A percentile compares a stretch with the other conserved stretches of the same genome.
Evolutionary conservation across 805 yeast species (phyloP).

Genomic region (Schizosaccharomyces cryophilus): DNA sequence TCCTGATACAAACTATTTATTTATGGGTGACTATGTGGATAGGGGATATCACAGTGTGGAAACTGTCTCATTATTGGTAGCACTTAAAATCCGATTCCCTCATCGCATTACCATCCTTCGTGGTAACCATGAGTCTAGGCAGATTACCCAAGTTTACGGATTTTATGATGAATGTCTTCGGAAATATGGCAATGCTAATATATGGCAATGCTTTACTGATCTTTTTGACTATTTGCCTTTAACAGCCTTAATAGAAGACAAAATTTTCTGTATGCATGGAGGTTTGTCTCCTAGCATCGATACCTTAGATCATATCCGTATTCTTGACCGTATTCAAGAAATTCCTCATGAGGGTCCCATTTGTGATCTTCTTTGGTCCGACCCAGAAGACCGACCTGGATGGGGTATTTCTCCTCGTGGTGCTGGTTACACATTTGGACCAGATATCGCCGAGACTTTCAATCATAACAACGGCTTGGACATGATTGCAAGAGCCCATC

Average conservation of each 20-base stretch:
- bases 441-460: constrained; percentile 53
- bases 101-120: constrained; percentile 66
- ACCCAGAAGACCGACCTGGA: constrained; percentile 20
- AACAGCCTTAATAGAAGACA: constrained; percentile 63
- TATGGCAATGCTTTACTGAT: constrained; percentile 87
- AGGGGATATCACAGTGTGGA: constrained; percentile 86
- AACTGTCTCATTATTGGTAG: constrained; percentile 47
- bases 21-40: constrained; percentile 72
- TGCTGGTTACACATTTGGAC: constrained; percentile 83
- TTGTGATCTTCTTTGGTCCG: constrained; percentile 92
- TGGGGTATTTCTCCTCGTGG: constrained; percentile 91
- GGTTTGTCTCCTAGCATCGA: constrained; percentile 72
- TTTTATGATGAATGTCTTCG: constrained; percentile 85
- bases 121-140: constrained; percentile 88
- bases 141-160: constrained; percentile 85
- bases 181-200: constrained; percentile 80
- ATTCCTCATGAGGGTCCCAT: constrained; percentile 96
- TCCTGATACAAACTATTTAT: constrained; percentile 51
- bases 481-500: constrained; percentile 85
- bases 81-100: constrained; percentile 70
- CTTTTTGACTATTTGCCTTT: constrained; percentile 81
- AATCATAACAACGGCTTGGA: constrained; percentile 48
- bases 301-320: constrained; percentile 51
- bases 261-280: constrained; percentile 84
- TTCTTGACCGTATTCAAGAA: constrained; percentile 76